A percentile compares a stretch with the other conserved stretches of the same genome.
These are phyloP conservation scores for Panaeolus papilionaceus DNA, from an alignment of 768 basidiomycete genomes.

Conservation along the genomic window DNA sequence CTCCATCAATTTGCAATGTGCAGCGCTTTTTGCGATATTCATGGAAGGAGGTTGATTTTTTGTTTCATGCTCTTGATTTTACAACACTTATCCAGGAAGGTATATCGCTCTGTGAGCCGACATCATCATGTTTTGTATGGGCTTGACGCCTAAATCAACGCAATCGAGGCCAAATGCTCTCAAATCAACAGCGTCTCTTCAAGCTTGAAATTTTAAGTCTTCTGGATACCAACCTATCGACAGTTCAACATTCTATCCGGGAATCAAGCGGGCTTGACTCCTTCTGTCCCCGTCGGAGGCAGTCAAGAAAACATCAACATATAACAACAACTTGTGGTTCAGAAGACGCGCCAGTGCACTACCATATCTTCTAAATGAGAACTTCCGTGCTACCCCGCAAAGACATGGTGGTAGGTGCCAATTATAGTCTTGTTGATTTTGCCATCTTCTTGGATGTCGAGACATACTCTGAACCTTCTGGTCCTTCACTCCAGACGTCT, in stretches of 20 bases:
- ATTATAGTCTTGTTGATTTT: background rate
- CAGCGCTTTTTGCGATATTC: background rate
- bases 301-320: background rate
- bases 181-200: background rate
- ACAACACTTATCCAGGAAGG: background rate
- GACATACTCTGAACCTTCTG: background rate
- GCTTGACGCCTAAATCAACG: background rate
- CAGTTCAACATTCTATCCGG: background rate
- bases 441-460: background rate
- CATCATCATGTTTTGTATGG: background rate
- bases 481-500: background rate
- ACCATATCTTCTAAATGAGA: background rate
- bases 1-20: slow-evolving; percentile 6
- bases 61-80: background rate
- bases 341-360: background rate
- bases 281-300: slow-evolving; percentile 11
- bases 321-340: background rate
- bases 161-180: background rate
- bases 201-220: slow-evolving; percentile 5
- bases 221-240: slow-evolving; percentile 7
- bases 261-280: background rate
- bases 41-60: background rate
- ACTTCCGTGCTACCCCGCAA: background rate
- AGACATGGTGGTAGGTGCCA: background rate
- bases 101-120: background rate